Evolutionary conservation across 2,329 filamentous ascomycete species (phyloP).

Genomic region (Curvularia sp.): DNA sequence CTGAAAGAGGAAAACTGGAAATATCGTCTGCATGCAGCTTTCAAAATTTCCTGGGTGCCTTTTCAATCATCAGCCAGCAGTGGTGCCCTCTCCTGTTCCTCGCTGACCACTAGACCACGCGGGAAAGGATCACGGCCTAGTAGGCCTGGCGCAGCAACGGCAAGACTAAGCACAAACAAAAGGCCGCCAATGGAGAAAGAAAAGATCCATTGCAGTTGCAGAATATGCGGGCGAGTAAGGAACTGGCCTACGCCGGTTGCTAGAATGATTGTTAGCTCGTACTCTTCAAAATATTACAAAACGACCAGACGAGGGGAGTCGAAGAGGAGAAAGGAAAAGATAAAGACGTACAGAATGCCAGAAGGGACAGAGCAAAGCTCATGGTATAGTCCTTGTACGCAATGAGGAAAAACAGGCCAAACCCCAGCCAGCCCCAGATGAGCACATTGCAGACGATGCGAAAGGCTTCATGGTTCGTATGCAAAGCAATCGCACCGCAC

Average conservation of each 20-base stretch:
- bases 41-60: no score
- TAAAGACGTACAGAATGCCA: conserved; percentile 67
- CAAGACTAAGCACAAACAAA: conserved; percentile 72
- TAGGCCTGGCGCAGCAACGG: conserved; percentile 68
- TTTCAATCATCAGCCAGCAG: conserved; percentile 52
- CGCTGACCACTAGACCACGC: conserved; percentile 52
- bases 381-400: conserved; percentile 78
- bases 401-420: conserved; percentile 78
- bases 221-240: conserved; percentile 70
- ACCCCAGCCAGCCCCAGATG: conserved; percentile 81
- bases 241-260: conserved; percentile 80
- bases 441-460: conserved; percentile 85
- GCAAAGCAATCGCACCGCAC: conserved; percentile 82
- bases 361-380: conserved; percentile 77
- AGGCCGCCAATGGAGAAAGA: conserved; percentile 81
- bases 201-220: conserved; percentile 92
- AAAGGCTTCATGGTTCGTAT: conserved; percentile 70
- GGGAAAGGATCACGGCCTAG: conserved; percentile 65
- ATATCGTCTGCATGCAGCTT: not conserved
- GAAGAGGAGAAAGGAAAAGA: not conserved
- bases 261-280: conserved; percentile 32
- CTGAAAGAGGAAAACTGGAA: not conserved
- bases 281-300: no score
- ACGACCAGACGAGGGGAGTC: not conserved
- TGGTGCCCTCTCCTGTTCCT: conserved; percentile 62